phyloP scores from a whole-genome alignment of 176 grass and related monocot species.

The Echinochloa phyllopogon region DNA sequence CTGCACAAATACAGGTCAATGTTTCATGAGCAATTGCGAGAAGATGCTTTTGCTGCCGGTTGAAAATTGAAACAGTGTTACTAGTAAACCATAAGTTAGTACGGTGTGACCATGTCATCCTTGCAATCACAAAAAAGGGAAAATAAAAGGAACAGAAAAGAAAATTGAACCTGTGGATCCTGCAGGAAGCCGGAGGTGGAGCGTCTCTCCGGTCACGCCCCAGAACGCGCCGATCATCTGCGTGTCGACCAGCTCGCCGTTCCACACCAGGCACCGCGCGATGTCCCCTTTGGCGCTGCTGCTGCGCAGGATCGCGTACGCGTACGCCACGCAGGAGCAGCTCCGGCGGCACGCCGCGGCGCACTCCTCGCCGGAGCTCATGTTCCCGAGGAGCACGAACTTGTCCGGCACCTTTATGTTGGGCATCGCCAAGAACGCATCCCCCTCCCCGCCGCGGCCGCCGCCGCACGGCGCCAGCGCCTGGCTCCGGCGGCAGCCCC shows the following conservation, averaged over 20 bases:
- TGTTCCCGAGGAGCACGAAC: slow-evolving; percentile 24
- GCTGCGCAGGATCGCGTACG: slow-evolving; percentile 44
- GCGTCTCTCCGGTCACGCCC: slow-evolving; percentile 27
- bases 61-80: not conserved
- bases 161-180: slow-evolving; percentile 2
- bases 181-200: slow-evolving; percentile 54
- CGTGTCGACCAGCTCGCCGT: slow-evolving; percentile 47
- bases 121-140: not conserved
- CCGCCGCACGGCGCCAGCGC: slow-evolving; percentile 23
- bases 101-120: not conserved
- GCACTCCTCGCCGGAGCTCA: slow-evolving; percentile 42
- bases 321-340: slow-evolving; percentile 73
- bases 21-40: not conserved
- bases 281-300: slow-evolving; percentile 35
- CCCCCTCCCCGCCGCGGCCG: not conserved
- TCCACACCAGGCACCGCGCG: slow-evolving; percentile 62
- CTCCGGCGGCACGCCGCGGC: slow-evolving; percentile 50
- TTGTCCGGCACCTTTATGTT: slow-evolving; percentile 57
- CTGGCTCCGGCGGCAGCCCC: slow-evolving; percentile 39
- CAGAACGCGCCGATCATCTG: slow-evolving; percentile 38
- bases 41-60: not conserved
- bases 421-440: slow-evolving; percentile 41
- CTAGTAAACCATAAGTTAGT: not conserved
- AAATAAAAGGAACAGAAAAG: not conserved
- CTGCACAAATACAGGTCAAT: slow-evolving; percentile 8